Base-by-base conservation (phyloP, 1,139 yeast genomes). In the Yamadazyma diddensiae region DNA sequence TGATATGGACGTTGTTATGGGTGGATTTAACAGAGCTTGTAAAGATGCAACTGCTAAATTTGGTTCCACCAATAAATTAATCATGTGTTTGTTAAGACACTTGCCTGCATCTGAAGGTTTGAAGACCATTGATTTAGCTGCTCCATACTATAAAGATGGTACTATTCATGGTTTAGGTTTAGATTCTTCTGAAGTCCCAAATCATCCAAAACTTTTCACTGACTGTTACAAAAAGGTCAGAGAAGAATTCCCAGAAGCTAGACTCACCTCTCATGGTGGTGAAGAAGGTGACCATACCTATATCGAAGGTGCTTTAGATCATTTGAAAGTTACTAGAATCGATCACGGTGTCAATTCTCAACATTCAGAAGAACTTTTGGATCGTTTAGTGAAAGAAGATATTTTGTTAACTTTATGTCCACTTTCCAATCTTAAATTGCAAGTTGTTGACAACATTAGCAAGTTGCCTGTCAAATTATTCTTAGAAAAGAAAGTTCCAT, bases 211-310 rank as follows among this genome's bases (percentile, higher is more conserved):
- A 33, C 49, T 79, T 25, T 84, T 83, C 49, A 58, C 58, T 12
- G 83, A 79, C 28, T 79, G 87, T 53, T 84, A 79, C 52, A 48
- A 58, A 9, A 50, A 56, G 14, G 68, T 82, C 7, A 63, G 63
- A 32, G 57, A 61, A 15, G 48, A 62, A 26, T 71, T 63, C 46
- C 76, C 80, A 19, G 52, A 67, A 30, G 69, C 79, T 36, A 72
- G 77, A 26, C 65, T 81, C 34, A 84, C 94, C 22, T 92, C 94
- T 2, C 94, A 84, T 53, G 94, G 92, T 3, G 94, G 94, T 45
- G 94, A 84, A 58, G 94, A 84, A 61, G 94, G 92, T 32, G 85
- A 81, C 42, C 77, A 84, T 28, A 68, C 74, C 11, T 82, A 65
- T 44, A 83, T 84, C 23, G 43, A 60, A 9, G 65, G 67, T 32